Conservation (phyloP, 225 moss, liverwort and hornwort species). For the Polytrichum commune region DNA sequence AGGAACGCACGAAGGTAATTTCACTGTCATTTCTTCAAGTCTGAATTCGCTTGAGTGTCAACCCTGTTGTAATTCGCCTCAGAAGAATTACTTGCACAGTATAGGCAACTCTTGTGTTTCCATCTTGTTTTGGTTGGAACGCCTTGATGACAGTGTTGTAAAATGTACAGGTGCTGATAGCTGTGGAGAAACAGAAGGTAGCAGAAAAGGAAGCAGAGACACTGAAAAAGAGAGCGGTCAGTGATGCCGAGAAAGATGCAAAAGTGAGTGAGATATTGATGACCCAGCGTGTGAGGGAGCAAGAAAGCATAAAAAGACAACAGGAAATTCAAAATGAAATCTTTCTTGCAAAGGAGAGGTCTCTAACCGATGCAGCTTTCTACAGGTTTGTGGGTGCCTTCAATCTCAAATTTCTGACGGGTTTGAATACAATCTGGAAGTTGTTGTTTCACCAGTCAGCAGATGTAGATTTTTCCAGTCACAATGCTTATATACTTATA, state of each 20-base stretch:
- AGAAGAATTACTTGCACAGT: too few species aligned
- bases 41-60: too few species aligned
- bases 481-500: too few species aligned
- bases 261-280: conserved; percentile 89
- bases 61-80: not conserved
- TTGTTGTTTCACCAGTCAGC: too few species aligned
- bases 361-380: conserved; percentile 80
- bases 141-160: conserved; percentile 3
- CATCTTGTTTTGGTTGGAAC: too few species aligned
- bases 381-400: conserved; percentile 56
- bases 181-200: conserved; percentile 97
- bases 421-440: not conserved
- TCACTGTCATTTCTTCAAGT: not conserved
- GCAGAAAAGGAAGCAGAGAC: conserved; percentile 99
- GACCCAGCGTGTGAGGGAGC: conserved; percentile 90
- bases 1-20: conserved; percentile 93
- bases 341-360: conserved; percentile 71
- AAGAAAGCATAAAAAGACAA: conserved; percentile 85
- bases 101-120: too few species aligned
- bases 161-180: conserved; percentile 74
- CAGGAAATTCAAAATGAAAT: conserved; percentile 93
- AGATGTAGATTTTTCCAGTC: too few species aligned
- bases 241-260: conserved; percentile 93
- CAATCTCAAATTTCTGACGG: not conserved
- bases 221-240: conserved; percentile 85